Percentiles rank a stretch among this genome's conserved stretches.
These are phyloP conservation scores for Kondoa subrosea DNA, from an alignment of 768 basidiomycete species.

Conservation along the genomic window DNA sequence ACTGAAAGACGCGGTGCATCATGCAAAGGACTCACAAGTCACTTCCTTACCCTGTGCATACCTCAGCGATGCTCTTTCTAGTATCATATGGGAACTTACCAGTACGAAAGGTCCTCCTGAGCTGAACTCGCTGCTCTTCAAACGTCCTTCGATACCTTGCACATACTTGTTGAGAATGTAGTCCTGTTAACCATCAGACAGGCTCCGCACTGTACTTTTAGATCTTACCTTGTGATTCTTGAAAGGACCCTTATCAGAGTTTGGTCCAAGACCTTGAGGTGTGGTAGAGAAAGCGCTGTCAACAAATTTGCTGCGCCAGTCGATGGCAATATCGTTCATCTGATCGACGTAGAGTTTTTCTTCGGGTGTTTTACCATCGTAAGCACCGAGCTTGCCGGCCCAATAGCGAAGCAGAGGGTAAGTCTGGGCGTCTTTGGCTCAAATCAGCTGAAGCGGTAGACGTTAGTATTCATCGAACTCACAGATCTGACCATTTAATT, in stretches of 20 bases:
- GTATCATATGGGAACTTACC: too few species aligned
- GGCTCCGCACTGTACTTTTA: too few species aligned
- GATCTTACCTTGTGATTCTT: neutral
- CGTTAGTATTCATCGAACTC: too few species aligned
- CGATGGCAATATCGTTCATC: conserved; percentile 6
- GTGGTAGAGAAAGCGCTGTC: neutral
- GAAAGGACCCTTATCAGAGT: neutral
- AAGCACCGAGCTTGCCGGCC: conserved; percentile 6
- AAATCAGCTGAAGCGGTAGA: too few species aligned
- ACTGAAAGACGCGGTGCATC: too few species aligned
- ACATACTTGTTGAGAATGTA: neutral
- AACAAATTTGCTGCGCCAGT: conserved; percentile 14
- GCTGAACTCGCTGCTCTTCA: neutral
- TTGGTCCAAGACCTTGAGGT: neutral
- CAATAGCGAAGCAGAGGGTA: conserved; percentile 6
- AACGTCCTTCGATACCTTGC: neutral
- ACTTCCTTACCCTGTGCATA: too few species aligned
- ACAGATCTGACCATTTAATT: conserved; percentile 2
- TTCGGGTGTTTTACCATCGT: conserved; percentile 13
- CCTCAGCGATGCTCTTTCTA: too few species aligned
- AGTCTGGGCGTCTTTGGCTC: conserved; percentile 5
- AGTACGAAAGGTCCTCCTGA: conserved; percentile 8
- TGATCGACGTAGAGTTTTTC: conserved; percentile 10
- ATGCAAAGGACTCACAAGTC: too few species aligned
- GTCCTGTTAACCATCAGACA: too few species aligned